Percentiles rank a stretch among this genome's conserved stretches.
phyloP scores from a whole-genome alignment of 148 eudicot genomes.

The Silene latifolia region DNA sequence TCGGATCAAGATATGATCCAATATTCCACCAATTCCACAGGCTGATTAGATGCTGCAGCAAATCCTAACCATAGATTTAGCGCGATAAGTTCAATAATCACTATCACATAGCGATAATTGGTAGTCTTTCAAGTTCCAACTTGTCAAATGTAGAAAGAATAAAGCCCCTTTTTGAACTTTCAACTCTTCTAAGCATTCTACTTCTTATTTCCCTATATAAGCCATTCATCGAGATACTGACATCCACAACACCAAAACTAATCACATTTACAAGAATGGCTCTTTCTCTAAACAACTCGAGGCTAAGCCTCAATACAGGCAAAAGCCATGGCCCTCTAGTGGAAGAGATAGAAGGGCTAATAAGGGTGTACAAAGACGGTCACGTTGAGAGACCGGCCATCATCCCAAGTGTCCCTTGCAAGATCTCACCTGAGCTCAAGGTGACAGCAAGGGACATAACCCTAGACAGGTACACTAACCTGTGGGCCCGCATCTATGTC shows the following conservation, averaged over 20 bases:
- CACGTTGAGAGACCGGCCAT: constrained; percentile 41
- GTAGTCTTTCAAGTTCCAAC: constrained; percentile 18
- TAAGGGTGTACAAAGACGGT: constrained; percentile 44
- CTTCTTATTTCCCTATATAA: constrained; percentile 24
- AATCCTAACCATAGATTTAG: constrained; percentile 8
- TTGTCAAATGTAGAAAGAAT: constrained; percentile 24
- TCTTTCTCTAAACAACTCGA: constrained; percentile 26
- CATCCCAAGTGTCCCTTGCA: constrained; percentile 41
- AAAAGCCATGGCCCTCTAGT: constrained; percentile 22
- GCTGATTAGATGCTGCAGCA: constrained; percentile 19
- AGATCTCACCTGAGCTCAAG: constrained; percentile 29
- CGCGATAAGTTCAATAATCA: background rate
- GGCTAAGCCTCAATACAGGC: constrained; percentile 14
- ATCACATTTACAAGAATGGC: constrained; percentile 17
- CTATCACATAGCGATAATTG: background rate
- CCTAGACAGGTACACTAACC: constrained; percentile 34
- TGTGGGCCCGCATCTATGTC: constrained; percentile 59
- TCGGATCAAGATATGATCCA: constrained; percentile 14
- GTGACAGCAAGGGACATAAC: constrained; percentile 39
- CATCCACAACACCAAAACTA: constrained; percentile 19
- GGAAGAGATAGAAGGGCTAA: constrained; percentile 58
- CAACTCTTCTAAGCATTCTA: constrained; percentile 23
- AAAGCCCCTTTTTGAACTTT: constrained; percentile 17
- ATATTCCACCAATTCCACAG: constrained; percentile 20
- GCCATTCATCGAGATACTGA: constrained; percentile 8